A percentile compares a stretch with the other conserved stretches of the same genome.
Evolutionary conservation across 2,329 filamentous ascomycete species (phyloP).

Genomic region (Colletotrichum neosansevieriae): DNA sequence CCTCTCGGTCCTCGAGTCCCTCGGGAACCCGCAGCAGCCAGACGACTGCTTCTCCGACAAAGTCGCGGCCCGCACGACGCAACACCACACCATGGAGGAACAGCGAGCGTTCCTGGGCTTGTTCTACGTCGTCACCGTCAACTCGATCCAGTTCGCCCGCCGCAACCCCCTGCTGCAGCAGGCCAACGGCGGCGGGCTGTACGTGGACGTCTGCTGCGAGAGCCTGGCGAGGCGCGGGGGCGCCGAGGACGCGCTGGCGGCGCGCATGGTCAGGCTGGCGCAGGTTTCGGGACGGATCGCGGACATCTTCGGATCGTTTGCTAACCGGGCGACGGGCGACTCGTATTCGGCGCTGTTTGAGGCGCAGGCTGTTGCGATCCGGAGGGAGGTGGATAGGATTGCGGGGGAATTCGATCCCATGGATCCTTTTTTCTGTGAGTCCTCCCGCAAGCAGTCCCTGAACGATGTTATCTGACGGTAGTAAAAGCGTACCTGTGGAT

Average conservation of each 20-base stretch:
- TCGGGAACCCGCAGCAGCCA: constrained; percentile 1
- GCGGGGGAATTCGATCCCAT: constrained; percentile 47
- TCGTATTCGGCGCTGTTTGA: constrained; percentile 51
- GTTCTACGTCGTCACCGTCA: constrained; percentile 36
- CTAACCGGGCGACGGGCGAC: constrained; percentile 45
- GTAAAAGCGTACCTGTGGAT: constrained; percentile 40
- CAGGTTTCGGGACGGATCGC: constrained; percentile 52
- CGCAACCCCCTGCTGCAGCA: constrained; percentile 48
- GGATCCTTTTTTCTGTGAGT: constrained; percentile 37
- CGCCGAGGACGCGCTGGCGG: constrained; percentile 48
- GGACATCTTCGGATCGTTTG: constrained; percentile 48
- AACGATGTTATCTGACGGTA: background rate
- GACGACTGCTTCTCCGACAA: constrained; percentile 30
- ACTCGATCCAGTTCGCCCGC: constrained; percentile 53
- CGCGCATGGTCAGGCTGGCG: constrained; percentile 51
- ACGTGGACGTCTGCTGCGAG: constrained; percentile 51
- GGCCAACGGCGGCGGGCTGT: constrained; percentile 25
- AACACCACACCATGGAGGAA: constrained; percentile 49
- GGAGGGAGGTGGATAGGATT: constrained; percentile 49
- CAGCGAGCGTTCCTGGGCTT: constrained; percentile 54
- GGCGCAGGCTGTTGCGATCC: constrained; percentile 49
- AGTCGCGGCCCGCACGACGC: background rate
- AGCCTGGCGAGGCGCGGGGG: constrained; percentile 44
- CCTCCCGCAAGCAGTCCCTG: background rate
- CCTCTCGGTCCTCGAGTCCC: constrained; percentile 2